Percentiles rank a stretch among this genome's conserved stretches.
phyloP scores from a whole-genome alignment of 2,329 filamentous ascomycete species.

The Conoideocrella luteorostrata region DNA sequence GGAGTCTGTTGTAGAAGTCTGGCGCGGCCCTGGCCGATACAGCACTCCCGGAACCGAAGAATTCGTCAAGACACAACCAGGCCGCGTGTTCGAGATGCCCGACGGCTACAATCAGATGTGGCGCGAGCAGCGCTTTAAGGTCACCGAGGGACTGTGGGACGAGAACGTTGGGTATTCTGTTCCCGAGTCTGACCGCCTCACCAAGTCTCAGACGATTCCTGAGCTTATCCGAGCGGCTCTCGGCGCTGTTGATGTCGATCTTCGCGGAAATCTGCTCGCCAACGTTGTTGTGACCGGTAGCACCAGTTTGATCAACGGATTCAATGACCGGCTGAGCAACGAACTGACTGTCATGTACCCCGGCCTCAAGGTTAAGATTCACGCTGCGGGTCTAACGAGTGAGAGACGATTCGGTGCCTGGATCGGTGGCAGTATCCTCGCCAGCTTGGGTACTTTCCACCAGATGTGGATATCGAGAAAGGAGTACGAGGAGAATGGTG shows the following conservation, averaged over 20 bases:
- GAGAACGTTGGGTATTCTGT: conserved; percentile 62
- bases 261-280: conserved; percentile 72
- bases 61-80: conserved; percentile 62
- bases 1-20: conserved; percentile 91
- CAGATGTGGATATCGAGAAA: conserved; percentile 99
- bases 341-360: conserved; percentile 81
- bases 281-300: conserved; percentile 94
- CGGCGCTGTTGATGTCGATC: conserved; percentile 77
- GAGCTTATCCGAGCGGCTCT: conserved; percentile 74
- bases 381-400: conserved; percentile 76
- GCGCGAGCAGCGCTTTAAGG: conserved; percentile 77
- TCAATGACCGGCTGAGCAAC: conserved; percentile 82
- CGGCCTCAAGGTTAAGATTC: conserved; percentile 78
- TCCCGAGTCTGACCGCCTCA: conserved; percentile 39
- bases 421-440: conserved; percentile 94
- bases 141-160: conserved; percentile 88
- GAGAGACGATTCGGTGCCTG: conserved; percentile 90
- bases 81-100: conserved; percentile 92
- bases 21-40: conserved; percentile 72
- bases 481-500: conserved; percentile 94
- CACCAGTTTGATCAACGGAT: conserved; percentile 79
- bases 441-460: conserved; percentile 93
- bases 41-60: conserved; percentile 66
- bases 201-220: conserved; percentile 73
- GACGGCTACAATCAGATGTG: conserved; percentile 96